Evolutionary conservation across 805 yeast species (phyloP).

Genomic region (Tetrapisispora namnaoensis): DNA sequence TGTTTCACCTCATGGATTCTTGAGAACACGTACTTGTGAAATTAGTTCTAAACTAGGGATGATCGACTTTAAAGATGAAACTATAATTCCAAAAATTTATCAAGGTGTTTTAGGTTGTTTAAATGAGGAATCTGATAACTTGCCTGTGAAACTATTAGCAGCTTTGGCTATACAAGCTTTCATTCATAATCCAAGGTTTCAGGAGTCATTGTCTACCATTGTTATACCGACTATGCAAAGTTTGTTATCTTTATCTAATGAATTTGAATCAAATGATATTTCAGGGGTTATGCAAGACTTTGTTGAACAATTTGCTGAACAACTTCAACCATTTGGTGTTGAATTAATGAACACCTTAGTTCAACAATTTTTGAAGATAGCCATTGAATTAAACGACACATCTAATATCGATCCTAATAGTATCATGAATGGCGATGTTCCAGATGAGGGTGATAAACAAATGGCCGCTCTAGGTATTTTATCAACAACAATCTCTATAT

Average conservation of each 20-base stretch:
- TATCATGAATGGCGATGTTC: constrained; percentile 29
- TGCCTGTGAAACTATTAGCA: constrained; percentile 77
- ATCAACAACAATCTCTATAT: constrained; percentile 71
- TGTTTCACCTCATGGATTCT: constrained; percentile 47
- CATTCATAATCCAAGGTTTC: constrained; percentile 53
- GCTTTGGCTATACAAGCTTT: constrained; percentile 80
- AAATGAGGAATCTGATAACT: constrained; percentile 32
- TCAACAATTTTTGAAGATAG: constrained; percentile 62
- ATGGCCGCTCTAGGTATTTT: constrained; percentile 76
- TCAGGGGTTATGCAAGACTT: constrained; percentile 92
- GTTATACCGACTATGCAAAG: constrained; percentile 78
- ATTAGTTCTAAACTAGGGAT: constrained; percentile 55
- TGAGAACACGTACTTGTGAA: constrained; percentile 69
- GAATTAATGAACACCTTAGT: constrained; percentile 54
- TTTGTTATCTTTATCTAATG: constrained; percentile 61
- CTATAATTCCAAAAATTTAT: constrained; percentile 32
- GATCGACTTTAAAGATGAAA: constrained; percentile 38
- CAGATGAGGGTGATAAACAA: constrained; percentile 53
- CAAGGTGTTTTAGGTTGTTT: constrained; percentile 38
- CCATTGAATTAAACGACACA: constrained; percentile 60
- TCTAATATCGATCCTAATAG: constrained; percentile 36
- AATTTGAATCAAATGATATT: constrained; percentile 77
- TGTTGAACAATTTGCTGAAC: constrained; percentile 79
- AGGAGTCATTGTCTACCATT: constrained; percentile 53
- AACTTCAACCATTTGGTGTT: constrained; percentile 85